phyloP scores from a whole-genome alignment of 2,329 filamentous ascomycete genomes.

The Neonectria neomacrospora region DNA sequence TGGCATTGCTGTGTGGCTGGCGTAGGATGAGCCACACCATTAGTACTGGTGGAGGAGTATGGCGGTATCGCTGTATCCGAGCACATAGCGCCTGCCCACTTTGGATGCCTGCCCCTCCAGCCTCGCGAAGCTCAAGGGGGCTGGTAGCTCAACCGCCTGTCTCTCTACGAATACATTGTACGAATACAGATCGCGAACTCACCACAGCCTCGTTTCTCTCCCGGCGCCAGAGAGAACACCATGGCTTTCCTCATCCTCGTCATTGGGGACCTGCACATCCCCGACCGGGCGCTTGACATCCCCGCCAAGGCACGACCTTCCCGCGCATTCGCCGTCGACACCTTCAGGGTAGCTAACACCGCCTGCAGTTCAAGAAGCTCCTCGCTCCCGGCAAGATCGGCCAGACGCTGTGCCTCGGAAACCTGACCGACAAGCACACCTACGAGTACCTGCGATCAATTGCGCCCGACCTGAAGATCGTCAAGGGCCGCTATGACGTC shows the following conservation, averaged over 20 bases:
- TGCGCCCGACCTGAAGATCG: slow-evolving; percentile 77
- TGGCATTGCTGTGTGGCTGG: slow-evolving; percentile 10
- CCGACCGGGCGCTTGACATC: slow-evolving; percentile 90
- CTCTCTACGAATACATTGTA: slow-evolving; percentile 24
- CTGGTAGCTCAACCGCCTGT: slow-evolving; percentile 35
- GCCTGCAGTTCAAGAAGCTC: slow-evolving; percentile 81
- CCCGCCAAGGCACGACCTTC: slow-evolving; percentile 77
- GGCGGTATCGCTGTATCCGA: slow-evolving; percentile 48
- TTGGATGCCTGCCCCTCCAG: slow-evolving; percentile 45
- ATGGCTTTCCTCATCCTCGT: slow-evolving; percentile 92
- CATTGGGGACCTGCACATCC: slow-evolving; percentile 93
- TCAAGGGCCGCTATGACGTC: slow-evolving; percentile 74
- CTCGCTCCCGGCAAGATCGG: slow-evolving; percentile 85
- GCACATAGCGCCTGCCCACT: slow-evolving; percentile 34
- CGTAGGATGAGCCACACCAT: slow-evolving; percentile 31
- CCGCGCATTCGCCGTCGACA: slow-evolving; percentile 18
- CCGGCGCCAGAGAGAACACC: slow-evolving; percentile 54
- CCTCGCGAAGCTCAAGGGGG: slow-evolving; percentile 42
- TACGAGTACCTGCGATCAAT: slow-evolving; percentile 84
- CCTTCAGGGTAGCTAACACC: slow-evolving; percentile 41
- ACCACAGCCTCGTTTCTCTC: slow-evolving; percentile 38
- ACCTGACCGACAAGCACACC: slow-evolving; percentile 81
- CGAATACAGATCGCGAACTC: slow-evolving; percentile 38
- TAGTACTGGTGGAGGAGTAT: slow-evolving; percentile 40
- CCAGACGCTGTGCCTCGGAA: slow-evolving; percentile 82